Conservation (phyloP, 495 filamentous ascomycete genomes). For the Pseudevernia furfuracea region DNA sequence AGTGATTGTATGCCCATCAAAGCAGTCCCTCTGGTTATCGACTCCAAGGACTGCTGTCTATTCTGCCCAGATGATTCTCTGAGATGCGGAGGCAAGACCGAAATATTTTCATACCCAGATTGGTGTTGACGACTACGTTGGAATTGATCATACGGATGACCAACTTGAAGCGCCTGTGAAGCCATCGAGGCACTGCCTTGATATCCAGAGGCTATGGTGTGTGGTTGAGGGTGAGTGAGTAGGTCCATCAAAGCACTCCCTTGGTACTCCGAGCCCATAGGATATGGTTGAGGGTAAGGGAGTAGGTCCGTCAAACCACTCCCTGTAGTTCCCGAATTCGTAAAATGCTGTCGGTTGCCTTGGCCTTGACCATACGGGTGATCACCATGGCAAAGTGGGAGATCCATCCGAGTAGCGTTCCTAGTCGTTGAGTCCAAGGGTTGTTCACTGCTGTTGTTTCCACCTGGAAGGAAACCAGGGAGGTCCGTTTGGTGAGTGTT, state of each 20-base stretch:
- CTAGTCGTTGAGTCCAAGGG: background rate
- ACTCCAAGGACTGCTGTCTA: background rate
- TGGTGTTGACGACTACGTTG: background rate
- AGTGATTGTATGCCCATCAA: background rate
- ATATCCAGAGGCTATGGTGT: background rate
- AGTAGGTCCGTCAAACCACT: too few relatives aligned
- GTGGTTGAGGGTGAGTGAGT: background rate
- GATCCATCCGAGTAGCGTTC: background rate
- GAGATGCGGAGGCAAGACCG: background rate
- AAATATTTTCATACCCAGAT: background rate
- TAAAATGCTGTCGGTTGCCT: background rate
- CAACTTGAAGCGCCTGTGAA: background rate
- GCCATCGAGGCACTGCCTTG: background rate
- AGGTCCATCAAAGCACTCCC: background rate
- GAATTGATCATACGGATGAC: background rate
- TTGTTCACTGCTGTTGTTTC: background rate
- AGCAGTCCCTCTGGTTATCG: background rate
- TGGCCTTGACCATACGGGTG: background rate
- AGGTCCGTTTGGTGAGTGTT: background rate
- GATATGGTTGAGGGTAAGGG: background rate
- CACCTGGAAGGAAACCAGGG: background rate
- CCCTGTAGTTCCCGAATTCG: background rate
- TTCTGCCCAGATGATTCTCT: background rate
- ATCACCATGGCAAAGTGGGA: background rate
- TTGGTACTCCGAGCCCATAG: background rate